Evolutionary conservation across 2,329 filamentous ascomycete species (phyloP), one percentile per base, ranked within the genome.

Genomic region (Colletotrichum spaethianum): DNA sequence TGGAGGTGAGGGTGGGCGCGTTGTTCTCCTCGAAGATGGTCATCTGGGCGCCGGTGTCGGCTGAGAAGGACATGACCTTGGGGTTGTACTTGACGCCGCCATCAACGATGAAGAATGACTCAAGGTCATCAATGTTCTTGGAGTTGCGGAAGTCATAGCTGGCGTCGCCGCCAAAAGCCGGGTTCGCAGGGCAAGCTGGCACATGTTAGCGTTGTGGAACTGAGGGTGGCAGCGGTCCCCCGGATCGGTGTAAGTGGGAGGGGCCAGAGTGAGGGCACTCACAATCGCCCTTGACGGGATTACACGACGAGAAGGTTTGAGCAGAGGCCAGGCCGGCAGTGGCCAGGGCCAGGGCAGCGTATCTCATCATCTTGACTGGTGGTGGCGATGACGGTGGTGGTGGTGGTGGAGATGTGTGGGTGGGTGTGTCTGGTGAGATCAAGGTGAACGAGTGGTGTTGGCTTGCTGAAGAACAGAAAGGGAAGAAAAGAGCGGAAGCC

Each of bases 91-190:
- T 78, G 6, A 82, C 86, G 62, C 88, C 84, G 70, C 80, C 80
- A 56, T 89, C 88, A 12, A 88, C 82, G 0, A 86, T 89, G 81
- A 93, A 94, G 75, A 89, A 86, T 70, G 77, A 80, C 79, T 82
- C 75, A 74, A 82, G 79, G 50, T 78, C 78, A 52, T 82, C 84
- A 52, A 74, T 59, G 36, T 79, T 77, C 50, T 81, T 84, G 78
- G 70, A 60, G 5, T 23, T 44, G n/a, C 61, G 59, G 63, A 75
- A 74, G 63, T 74, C 63, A 62, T 63, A 74, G 50, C 5, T 42
- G 59, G 59, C 61, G 18, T 67, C 61, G 50, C 57, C 61, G 48
- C 73, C 73, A 42, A 75, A 73, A 12, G 74, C 74, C 11, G 73
- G 64, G 67, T 75, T 75, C 7, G 71, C 52, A n/a, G 60, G 56